phyloP scores from a whole-genome alignment of 1,284 basidiomycete genomes.

The Meira miltonrushii region DNA sequence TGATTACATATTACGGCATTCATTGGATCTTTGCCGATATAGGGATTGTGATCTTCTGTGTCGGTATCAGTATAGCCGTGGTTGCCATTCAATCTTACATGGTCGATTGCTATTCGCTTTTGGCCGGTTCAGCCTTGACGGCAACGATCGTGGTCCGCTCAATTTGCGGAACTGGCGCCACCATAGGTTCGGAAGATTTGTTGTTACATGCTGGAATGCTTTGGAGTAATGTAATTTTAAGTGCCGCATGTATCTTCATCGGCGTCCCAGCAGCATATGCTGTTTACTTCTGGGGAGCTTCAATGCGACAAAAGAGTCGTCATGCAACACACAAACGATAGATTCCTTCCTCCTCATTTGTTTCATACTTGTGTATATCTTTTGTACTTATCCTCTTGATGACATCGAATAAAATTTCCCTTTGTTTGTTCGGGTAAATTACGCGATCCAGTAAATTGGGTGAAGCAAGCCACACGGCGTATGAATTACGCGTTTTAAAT shows the following conservation, averaged over 20 bases:
- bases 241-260: conserved; percentile 2
- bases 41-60: conserved; percentile 1
- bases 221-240: neutral
- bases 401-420: too few species aligned
- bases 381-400: too few species aligned
- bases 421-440: too few species aligned
- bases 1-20: neutral
- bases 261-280: neutral
- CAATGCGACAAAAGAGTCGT: neutral
- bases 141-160: neutral
- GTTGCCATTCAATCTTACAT: conserved; percentile 8
- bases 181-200: conserved; percentile 5
- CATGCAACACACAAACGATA: conserved; percentile 10
- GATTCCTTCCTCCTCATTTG: neutral
- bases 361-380: neutral
- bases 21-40: conserved; percentile 11
- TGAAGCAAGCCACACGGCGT: too few species aligned
- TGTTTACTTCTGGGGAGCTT: conserved; percentile 1
- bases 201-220: neutral
- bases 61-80: conserved; percentile 2
- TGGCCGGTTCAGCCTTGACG: conserved; percentile 10
- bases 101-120: conserved; percentile 10
- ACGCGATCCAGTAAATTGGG: too few species aligned
- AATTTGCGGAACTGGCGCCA: conserved; percentile 2
- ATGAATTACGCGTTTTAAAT: too few species aligned